These are phyloP conservation scores for Komagataella kurtzmanii DNA, from an alignment of 805 yeast genomes.

Conservation along the genomic window DNA sequence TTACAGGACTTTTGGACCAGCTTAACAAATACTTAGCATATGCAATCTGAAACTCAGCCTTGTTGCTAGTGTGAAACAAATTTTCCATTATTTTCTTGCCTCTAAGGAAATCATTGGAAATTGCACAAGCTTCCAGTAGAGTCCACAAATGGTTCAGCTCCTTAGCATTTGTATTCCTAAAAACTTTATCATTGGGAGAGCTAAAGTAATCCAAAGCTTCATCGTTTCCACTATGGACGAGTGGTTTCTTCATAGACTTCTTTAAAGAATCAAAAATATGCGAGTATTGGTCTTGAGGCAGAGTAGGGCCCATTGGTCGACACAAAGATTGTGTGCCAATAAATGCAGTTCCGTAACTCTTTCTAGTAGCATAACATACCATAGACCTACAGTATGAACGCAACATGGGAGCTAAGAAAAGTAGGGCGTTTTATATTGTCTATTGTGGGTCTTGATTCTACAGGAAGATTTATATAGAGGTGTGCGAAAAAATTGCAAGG, in stretches of 20 bases:
- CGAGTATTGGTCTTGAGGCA: background rate
- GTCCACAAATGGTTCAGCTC: constrained; percentile 33
- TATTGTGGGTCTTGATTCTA: no score
- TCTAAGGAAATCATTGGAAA: constrained; percentile 49
- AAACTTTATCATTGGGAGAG: background rate
- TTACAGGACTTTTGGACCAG: constrained; percentile 59
- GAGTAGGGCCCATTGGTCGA: background rate
- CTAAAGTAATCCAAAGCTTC: background rate
- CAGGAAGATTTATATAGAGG: no score
- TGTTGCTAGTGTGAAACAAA: constrained; percentile 32
- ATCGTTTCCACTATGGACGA: background rate
- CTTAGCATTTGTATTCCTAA: background rate
- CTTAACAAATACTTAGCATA: constrained; percentile 16
- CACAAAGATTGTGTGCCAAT: background rate
- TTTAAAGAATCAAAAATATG: background rate
- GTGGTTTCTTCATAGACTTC: background rate
- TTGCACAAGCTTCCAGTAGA: constrained; percentile 63
- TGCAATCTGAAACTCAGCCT: constrained; percentile 12
- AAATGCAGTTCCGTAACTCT: background rate
- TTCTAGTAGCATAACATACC: background rate
- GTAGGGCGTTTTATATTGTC: background rate
- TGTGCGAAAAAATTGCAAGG: background rate
- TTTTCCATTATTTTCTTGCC: constrained; percentile 58
- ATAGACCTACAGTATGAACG: background rate
- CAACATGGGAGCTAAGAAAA: background rate